phyloP scores from a whole-genome alignment of 2,329 filamentous ascomycete species.

The Coniochaeta pulveracea region DNA sequence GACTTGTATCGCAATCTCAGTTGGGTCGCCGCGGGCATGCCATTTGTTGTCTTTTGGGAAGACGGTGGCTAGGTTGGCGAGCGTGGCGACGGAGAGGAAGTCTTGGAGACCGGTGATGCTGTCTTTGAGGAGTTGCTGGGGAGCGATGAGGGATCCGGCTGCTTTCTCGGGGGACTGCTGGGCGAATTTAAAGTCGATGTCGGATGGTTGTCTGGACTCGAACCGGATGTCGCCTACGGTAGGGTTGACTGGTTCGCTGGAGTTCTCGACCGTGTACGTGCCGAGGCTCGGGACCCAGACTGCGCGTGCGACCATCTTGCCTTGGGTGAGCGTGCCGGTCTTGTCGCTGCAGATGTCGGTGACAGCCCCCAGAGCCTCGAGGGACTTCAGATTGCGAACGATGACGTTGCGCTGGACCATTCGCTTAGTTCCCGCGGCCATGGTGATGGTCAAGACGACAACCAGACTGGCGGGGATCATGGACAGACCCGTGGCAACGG shows the following conservation, averaged over 20 bases:
- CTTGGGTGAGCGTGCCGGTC: constrained; percentile 55
- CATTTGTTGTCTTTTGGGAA: constrained; percentile 36
- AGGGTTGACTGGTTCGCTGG: constrained; percentile 50
- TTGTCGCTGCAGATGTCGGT: constrained; percentile 63
- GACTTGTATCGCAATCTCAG: constrained; percentile 64
- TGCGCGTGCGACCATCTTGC: constrained; percentile 55
- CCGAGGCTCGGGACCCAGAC: constrained; percentile 47
- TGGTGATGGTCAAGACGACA: constrained; percentile 53
- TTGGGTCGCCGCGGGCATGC: constrained; percentile 55
- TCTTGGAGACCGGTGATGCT: constrained; percentile 19
- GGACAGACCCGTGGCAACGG: constrained; percentile 36
- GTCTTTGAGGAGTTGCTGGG: not conserved
- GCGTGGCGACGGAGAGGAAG: constrained; percentile 43
- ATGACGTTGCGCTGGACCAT: constrained; percentile 46
- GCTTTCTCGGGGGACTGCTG: constrained; percentile 15
- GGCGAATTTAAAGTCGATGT: constrained; percentile 11
- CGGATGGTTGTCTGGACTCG: constrained; percentile 21
- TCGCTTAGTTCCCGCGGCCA: constrained; percentile 42
- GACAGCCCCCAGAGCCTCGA: constrained; percentile 59
- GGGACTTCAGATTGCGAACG: constrained; percentile 47
- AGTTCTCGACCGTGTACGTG: constrained; percentile 39
- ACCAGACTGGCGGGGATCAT: constrained; percentile 46
- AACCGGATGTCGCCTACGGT: constrained; percentile 39
- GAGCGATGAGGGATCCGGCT: not conserved
- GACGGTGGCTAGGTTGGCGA: constrained; percentile 50